Conservation (phyloP, 306 rosid species). For the Prunus campanulata region DNA sequence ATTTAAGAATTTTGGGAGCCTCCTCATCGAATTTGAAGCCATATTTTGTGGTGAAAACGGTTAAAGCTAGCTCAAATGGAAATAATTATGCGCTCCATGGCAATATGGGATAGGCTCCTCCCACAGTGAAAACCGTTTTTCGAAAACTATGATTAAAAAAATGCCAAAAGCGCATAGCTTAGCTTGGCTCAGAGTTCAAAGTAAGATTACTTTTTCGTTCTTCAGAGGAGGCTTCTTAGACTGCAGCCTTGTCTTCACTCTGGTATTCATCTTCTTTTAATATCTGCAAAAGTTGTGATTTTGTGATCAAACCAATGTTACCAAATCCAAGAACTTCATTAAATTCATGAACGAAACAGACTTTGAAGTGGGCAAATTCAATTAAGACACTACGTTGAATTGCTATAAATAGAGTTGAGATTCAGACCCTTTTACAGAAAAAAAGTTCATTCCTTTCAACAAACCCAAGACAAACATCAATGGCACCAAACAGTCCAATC, state of each 20-base stretch:
- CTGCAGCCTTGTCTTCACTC: slow-evolving; percentile 38
- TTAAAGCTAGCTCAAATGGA: slow-evolving; percentile 20
- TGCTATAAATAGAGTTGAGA: slow-evolving; percentile 29
- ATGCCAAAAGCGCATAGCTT: background rate
- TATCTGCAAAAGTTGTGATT: slow-evolving; percentile 31
- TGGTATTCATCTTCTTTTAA: slow-evolving; percentile 49
- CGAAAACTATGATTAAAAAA: slow-evolving; percentile 18
- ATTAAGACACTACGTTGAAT: background rate
- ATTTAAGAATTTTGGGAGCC: slow-evolving; percentile 20
- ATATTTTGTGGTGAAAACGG: slow-evolving; percentile 26
- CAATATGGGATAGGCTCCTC: slow-evolving; percentile 7
- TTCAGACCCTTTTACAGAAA: slow-evolving; percentile 32
- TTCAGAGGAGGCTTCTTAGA: slow-evolving; percentile 47
- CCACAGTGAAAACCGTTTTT: slow-evolving; percentile 57
- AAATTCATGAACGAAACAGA: background rate
- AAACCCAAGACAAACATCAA: slow-evolving; percentile 22
- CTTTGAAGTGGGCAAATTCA: slow-evolving; percentile 18
- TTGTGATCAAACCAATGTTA: slow-evolving; percentile 16
- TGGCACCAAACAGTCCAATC: slow-evolving; percentile 25
- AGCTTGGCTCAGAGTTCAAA: background rate
- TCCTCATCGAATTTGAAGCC: slow-evolving; percentile 25
- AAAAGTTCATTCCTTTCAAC: slow-evolving; percentile 24
- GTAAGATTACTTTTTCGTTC: slow-evolving; percentile 52
- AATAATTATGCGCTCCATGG: slow-evolving; percentile 5
- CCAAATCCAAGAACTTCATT: slow-evolving; percentile 5